A percentile compares a stretch with the other conserved stretches of the same genome.
phyloP scores from a whole-genome alignment of 75 land plant species.

The Larix kaempferi region DNA sequence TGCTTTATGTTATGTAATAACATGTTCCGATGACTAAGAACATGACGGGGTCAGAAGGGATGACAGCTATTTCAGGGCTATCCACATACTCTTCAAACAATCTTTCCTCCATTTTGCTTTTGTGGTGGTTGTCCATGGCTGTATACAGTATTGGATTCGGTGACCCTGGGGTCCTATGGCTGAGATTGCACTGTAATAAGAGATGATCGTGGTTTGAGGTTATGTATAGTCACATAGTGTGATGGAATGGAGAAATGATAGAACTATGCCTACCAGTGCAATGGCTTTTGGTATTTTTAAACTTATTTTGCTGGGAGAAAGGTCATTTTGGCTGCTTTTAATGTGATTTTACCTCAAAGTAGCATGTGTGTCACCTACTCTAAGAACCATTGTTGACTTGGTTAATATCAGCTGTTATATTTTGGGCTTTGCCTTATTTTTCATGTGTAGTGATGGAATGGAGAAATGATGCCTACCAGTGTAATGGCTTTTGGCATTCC shows the following conservation, averaged over 20 bases:
- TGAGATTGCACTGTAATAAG: background rate
- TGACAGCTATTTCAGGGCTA: background rate
- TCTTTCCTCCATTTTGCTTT: background rate
- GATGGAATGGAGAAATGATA: background rate
- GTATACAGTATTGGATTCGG: background rate
- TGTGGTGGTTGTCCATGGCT: background rate
- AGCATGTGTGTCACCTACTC: background rate
- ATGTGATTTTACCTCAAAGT: background rate
- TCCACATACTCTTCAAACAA: background rate
- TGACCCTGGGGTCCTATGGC: background rate
- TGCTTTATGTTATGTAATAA: background rate
- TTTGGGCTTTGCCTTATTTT: too few species aligned
- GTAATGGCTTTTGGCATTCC: background rate
- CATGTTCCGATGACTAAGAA: background rate
- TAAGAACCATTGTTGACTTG: background rate
- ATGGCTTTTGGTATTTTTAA: background rate
- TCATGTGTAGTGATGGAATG: background rate
- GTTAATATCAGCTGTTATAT: too few species aligned
- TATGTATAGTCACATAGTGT: background rate
- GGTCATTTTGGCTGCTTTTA: background rate
- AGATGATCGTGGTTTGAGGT: constrained; percentile 3
- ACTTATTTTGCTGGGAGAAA: background rate
- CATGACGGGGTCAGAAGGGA: background rate
- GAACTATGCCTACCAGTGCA: background rate
- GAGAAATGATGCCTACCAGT: background rate